phyloP scores from a whole-genome alignment of 805 yeast genomes.

The Candida multigemmis region DNA sequence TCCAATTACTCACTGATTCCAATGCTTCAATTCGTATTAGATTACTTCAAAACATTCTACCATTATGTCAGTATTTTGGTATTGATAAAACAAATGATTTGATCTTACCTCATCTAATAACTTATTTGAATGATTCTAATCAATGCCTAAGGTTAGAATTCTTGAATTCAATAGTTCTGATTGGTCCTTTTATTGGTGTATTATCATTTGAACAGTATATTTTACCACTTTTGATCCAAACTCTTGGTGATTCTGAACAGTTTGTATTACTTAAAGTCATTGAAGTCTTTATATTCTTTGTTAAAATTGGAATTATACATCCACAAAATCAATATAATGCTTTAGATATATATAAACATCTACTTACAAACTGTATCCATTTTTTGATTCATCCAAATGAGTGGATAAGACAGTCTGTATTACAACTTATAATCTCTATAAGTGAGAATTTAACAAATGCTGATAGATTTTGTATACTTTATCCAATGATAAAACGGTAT shows the following conservation, averaged over 20 bases:
- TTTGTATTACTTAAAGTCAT: slow-evolving; percentile 67
- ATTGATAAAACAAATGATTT: slow-evolving; percentile 83
- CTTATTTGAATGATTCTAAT: slow-evolving; percentile 78
- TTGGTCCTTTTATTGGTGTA: slow-evolving; percentile 76
- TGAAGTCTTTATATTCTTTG: slow-evolving; percentile 25
- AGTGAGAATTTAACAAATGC: slow-evolving; percentile 60
- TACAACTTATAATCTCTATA: slow-evolving; percentile 53
- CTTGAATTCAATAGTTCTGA: slow-evolving; percentile 59
- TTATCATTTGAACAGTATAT: slow-evolving; percentile 81
- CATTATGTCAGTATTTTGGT: slow-evolving; percentile 76
- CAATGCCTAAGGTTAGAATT: slow-evolving; percentile 60
- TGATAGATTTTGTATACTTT: slow-evolving; percentile 73
- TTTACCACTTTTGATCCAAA: slow-evolving; percentile 75
- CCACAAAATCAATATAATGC: slow-evolving; percentile 28
- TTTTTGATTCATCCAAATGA: slow-evolving; percentile 79
- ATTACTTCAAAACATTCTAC: slow-evolving; percentile 60
- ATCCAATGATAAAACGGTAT: slow-evolving; percentile 71
- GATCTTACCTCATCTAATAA: slow-evolving; percentile 81
- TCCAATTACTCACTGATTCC: slow-evolving; percentile 60
- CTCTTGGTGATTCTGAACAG: slow-evolving; percentile 78
- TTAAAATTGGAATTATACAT: slow-evolving; percentile 20
- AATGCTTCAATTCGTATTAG: slow-evolving; percentile 61
- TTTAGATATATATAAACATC: slow-evolving; percentile 26
- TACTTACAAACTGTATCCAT: slow-evolving; percentile 30
- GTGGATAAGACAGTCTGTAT: slow-evolving; percentile 67